Conservation (phyloP, 345 rosid genomes). For the Eucalyptus grandis region DNA sequence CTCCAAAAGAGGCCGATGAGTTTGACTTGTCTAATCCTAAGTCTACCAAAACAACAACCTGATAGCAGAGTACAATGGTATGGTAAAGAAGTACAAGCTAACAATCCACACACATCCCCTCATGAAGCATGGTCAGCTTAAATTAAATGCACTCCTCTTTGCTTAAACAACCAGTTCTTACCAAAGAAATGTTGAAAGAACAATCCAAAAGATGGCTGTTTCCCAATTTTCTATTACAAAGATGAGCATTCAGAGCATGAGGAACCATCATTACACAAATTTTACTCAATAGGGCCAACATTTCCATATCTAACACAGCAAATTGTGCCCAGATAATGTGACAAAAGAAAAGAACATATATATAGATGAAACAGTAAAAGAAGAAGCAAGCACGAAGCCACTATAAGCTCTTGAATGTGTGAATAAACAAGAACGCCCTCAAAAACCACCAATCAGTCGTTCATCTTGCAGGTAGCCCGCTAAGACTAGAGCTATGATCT, state of each 20-base stretch:
- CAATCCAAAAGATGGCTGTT: neutral
- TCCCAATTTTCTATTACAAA: neutral
- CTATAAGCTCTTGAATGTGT: neutral
- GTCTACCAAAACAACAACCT: neutral
- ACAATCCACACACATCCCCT: neutral
- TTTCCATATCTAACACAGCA: neutral
- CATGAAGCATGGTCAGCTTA: neutral
- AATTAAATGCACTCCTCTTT: neutral
- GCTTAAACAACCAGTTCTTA: neutral
- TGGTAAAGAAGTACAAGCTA: neutral
- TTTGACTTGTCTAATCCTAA: neutral
- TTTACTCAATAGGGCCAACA: neutral
- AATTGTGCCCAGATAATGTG: neutral
- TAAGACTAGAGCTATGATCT: neutral
- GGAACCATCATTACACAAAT: neutral
- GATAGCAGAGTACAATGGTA: neutral
- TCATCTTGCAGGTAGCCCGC: neutral
- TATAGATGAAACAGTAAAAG: neutral
- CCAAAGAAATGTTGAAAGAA: neutral
- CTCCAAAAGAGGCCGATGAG: neutral
- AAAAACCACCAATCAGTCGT: neutral
- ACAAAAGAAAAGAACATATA: neutral
- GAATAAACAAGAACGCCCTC: neutral
- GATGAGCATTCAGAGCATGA: neutral
- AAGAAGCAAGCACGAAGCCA: neutral